A percentile compares a stretch with the other conserved stretches of the same genome.
phyloP scores from a whole-genome alignment of 306 rosid genomes.

The Cucurbita maxima region DNA sequence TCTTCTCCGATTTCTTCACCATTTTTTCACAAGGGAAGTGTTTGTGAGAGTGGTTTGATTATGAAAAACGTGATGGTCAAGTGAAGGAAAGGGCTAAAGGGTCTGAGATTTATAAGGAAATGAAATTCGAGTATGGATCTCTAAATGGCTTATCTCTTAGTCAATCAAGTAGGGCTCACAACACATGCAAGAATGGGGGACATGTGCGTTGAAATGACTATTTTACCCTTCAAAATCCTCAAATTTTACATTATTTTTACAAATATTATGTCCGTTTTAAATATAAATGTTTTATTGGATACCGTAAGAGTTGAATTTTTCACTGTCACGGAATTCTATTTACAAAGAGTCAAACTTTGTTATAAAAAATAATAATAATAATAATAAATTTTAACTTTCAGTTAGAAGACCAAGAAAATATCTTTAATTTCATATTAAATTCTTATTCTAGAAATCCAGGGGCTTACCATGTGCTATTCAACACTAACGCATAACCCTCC shows the following conservation, averaged over 20 bases:
- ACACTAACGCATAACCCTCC: not conserved
- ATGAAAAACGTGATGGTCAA: not conserved
- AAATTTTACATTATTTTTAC: not conserved
- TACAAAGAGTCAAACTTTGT: not conserved
- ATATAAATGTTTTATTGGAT: no score
- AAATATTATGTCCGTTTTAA: no score
- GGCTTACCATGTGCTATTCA: not conserved
- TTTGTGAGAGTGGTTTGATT: not conserved
- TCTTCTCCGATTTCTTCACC: constrained; percentile 60
- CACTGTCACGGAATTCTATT: not conserved
- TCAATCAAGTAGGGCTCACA: constrained; percentile 12
- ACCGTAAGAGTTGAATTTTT: no score
- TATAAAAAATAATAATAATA: not conserved
- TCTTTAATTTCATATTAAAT: not conserved
- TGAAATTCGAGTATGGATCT: not conserved
- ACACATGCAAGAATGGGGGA: constrained; percentile 25
- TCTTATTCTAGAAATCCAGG: not conserved
- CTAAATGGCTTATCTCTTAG: constrained; percentile 17
- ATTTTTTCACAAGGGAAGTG: constrained; percentile 5
- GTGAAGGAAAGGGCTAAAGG: constrained; percentile 9
- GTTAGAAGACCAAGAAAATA: not conserved
- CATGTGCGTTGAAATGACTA: constrained; percentile 17
- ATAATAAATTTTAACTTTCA: not conserved
- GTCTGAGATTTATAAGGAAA: constrained; percentile 12
- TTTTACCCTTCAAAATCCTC: not conserved